Base-by-base conservation (phyloP, 768 basidiomycete species). In the Multifurca ochricompacta region DNA sequence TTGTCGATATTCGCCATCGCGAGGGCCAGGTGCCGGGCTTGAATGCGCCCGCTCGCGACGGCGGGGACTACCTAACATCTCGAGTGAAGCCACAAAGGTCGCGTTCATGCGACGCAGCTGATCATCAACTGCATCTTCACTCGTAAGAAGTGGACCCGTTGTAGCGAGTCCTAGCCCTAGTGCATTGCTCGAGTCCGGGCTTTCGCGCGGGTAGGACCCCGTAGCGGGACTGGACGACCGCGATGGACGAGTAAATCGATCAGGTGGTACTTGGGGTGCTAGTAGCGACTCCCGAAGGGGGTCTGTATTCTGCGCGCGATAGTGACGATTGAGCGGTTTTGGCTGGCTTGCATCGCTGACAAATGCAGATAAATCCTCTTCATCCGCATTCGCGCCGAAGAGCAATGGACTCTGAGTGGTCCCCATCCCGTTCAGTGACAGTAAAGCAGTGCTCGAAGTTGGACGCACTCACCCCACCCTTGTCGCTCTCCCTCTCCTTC, bases 361-460 rank as follows among this genome's bases (percentile, higher is more conserved):
- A 61, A 89, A 90, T 11, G 77, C 72, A 4, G 86, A 87, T 27
- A 90, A 80, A 47, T 88, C 87, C 59, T 87, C 86, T 60, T 89
- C 84, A 58, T 89, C 84, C 6, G 78, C 77, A 41, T 71, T 70
- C 1, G 71, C 68, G 48, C 74, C 73, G 51, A 81, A 65, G 63
- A 72, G 77, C 4, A 76, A 75, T 7, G 78, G 65, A 37, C 65
- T 67, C 70, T 71, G 18, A 13, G 40, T 37, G 14, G 55, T 37
- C 50, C 30, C 32, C 14, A 37, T 23, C 40, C 25, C 35, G 39
- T 32, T 51, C 43, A 61, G 28, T 9, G 14, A 43, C 19, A 3
- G 58, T 16, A 59, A 34, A 51, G 47, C 51, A 31, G 7, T 16
- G 44, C 37, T 36, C 30, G 42, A 40, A 30, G 19, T 23, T 19